Evolutionary conservation across 1,284 basidiomycete genomes (phyloP), one percentile per base, ranked within the genome.

Genomic region (Pseudozyma pruni): DNA sequence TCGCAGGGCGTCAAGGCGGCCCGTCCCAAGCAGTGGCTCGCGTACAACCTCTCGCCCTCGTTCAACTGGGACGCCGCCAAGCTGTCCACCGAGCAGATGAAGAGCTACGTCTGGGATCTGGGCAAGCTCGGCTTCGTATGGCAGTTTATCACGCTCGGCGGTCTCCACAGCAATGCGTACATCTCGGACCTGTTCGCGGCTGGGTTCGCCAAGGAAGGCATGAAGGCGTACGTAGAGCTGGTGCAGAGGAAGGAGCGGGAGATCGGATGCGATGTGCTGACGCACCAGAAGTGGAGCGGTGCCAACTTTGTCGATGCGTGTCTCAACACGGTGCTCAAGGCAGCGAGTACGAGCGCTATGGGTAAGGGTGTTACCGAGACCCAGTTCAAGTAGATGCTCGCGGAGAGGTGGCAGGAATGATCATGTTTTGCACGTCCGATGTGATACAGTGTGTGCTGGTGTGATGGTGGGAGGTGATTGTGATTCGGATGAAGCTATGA

Each of bases 61-160:
- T 84, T 84, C 83, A 84, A 84, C 78, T 87, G 86, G 86, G 84
- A 72, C 42, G 70, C 70, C 0, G 70, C 70, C 43, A 94, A 94
- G 32, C 87, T 98, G 31, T 88, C 87, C 42, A 87, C 90, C 74
- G 86, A 87, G 64, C 92, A 95, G 79, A 98, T 94, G 93, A 87
- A 91, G 84, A 85, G 87, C 58, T 98, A 90, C 83, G 89, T 98
- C 37, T 97, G 94, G 95, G 88, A 94, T 76, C 87, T 96, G 17
- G 93, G 91, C 59, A 94, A 90, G 86, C 88, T 94, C 43, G 93
- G 92, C 88, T 95, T 94, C 83, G 90, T 91, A 61, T 98, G 94
- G 94, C 95, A 98, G 83, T 98, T 98, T 86, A 98, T 98, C 78
- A 94, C 92, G 7, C 92, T 98, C 60, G 95, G 89, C 54, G 96